These are phyloP conservation scores for Clavispora carvajalis DNA, from an alignment of 805 yeast genomes.

Conservation along the genomic window DNA sequence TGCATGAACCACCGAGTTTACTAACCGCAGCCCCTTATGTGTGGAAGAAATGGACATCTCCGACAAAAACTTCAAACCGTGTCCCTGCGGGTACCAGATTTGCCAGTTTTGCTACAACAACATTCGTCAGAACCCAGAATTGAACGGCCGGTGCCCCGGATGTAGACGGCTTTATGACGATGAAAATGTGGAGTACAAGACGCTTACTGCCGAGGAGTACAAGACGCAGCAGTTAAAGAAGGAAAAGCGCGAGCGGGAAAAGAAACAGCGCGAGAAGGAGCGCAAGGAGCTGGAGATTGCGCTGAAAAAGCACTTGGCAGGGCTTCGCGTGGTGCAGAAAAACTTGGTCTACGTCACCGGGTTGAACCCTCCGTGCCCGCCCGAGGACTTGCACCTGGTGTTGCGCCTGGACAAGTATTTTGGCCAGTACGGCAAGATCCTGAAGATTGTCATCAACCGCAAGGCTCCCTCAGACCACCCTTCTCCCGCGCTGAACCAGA, in stretches of 20 bases:
- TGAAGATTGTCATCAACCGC: conserved; percentile 88
- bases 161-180: conserved; percentile 94
- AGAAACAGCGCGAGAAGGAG: conserved; percentile 84
- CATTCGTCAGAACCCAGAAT: conserved; percentile 90
- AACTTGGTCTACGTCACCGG: conserved; percentile 96
- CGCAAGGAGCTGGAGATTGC: conserved; percentile 84
- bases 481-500: conserved; percentile 46
- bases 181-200: conserved; percentile 82
- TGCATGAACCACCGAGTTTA: conserved; percentile 2
- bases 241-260: conserved; percentile 75
- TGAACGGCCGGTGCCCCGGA: conserved; percentile 96
- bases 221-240: conserved; percentile 75
- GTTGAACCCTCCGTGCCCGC: conserved; percentile 75
- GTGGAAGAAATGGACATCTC: conserved; percentile 97
- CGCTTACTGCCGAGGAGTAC: conserved; percentile 81
- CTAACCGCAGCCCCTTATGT: conserved; percentile 71
- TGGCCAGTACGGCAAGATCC: conserved; percentile 97
- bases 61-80: conserved; percentile 96
- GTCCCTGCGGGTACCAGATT: conserved; percentile 98
- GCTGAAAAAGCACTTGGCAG: conserved; percentile 84
- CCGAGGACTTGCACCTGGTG: conserved; percentile 77
- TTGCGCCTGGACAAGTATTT: conserved; percentile 88
- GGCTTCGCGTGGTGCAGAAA: conserved; percentile 97
- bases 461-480: conserved; percentile 44
- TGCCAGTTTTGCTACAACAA: conserved; percentile 98